Base-by-base conservation (phyloP, 805 yeast genomes). In the Wickerhamomyces bisporus region DNA sequence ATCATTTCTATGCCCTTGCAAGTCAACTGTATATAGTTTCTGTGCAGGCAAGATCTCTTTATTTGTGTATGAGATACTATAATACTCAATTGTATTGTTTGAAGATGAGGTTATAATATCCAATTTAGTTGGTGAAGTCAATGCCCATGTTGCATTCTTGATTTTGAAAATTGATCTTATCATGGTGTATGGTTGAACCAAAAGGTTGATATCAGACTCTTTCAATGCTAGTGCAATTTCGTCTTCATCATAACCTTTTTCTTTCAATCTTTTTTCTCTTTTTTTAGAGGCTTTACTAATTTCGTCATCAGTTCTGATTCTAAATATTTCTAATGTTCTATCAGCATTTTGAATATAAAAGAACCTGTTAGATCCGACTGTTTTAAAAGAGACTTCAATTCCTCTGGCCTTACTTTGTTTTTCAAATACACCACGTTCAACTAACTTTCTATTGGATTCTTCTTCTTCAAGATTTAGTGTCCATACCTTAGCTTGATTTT, bases 1-100 rank as follows among this genome's bases (percentile, higher is more conserved):
- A 60, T 93, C 99, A 3, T 87, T 78, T 57, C 97, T 77, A 60
- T 89, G 97, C 16, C 98, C 99, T 37, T 75, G 72, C 30, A 78
- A 61, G 35, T 88, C 96, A 17, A 93, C 68, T 3, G 79, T 61
- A 50, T 75, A 75, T 31, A 69, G 62, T 46, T 73, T 79, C 3
- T 58, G 62, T 1, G 79, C 61, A 4, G 65, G 52, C 0, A 71
- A 62, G 26, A 71, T 69, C 43, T 81, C 81, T 43, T 73, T 73
- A 26, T 64, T 61, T 26, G 70, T 68, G 38, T 81, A 86, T 6
- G 85, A 81, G 15, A 85, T 60, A 2, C 69, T 55, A 61, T 82
- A 81, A 52, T 76, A 75, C 52, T 87, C 95, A 13, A 91, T 63
- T 9, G 84, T 72, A 60, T 93, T 93, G 55, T 81, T 81, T 8